Evolutionary conservation across 441 rosid genomes (phyloP).

Genomic region (Brassica hybrid): DNA sequence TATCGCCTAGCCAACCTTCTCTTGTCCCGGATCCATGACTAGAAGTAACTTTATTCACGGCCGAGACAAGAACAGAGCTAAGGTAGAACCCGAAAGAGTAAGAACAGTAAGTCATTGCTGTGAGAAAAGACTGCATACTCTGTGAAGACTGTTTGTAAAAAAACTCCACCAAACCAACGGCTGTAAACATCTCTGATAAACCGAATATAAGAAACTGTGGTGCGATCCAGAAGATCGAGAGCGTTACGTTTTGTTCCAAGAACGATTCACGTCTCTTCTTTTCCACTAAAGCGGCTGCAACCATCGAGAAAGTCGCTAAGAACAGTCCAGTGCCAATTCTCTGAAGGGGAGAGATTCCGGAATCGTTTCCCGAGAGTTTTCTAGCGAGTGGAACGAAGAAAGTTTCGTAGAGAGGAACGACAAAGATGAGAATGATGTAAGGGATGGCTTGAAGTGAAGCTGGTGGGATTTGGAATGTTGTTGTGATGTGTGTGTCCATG

Average conservation of each 20-base stretch:
- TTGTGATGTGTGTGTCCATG: conserved; percentile 58
- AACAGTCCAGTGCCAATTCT: conserved; percentile 65
- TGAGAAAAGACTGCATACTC: conserved; percentile 67
- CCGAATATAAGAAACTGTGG: conserved; percentile 73
- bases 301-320: conserved; percentile 67
- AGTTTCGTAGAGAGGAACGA: conserved; percentile 67
- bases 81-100: conserved; percentile 73
- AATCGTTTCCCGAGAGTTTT: conserved; percentile 52
- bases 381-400: conserved; percentile 54
- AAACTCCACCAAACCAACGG: conserved; percentile 72
- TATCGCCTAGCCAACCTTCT: conserved; percentile 65
- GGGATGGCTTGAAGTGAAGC: conserved; percentile 81
- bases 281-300: conserved; percentile 67
- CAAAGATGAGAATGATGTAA: conserved; percentile 63
- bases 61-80: conserved; percentile 65
- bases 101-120: conserved; percentile 73
- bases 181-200: conserved; percentile 74
- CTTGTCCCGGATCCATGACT: conserved; percentile 19
- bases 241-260: conserved; percentile 31
- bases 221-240: conserved; percentile 71
- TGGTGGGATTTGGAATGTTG: conserved; percentile 61
- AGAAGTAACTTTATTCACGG: conserved; percentile 57
- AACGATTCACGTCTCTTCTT: conserved; percentile 51
- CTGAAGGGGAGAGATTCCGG: conserved; percentile 66
- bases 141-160: conserved; percentile 68